Evolutionary conservation across 768 basidiomycete species (phyloP).

Genomic region (Lactarius trivialis): DNA sequence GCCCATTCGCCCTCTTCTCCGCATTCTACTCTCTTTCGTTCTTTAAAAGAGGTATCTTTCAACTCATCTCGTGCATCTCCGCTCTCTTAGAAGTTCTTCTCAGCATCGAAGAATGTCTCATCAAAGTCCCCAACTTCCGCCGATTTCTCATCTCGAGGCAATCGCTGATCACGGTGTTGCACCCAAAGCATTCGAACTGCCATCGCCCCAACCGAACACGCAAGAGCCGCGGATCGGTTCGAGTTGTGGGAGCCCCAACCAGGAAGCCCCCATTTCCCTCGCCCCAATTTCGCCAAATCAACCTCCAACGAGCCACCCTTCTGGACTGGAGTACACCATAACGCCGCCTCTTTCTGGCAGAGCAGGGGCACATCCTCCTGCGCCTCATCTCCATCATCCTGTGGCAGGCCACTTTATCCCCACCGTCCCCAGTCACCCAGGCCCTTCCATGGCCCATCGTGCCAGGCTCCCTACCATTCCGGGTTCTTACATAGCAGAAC

Average conservation of each 20-base stretch:
- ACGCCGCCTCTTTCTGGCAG: not conserved
- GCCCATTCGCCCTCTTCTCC: not conserved
- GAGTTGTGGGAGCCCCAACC: not conserved
- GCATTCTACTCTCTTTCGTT: not conserved
- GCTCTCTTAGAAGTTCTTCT: not conserved
- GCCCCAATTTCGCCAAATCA: not conserved
- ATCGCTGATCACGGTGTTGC: not conserved
- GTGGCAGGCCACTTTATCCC: not conserved
- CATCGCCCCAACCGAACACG: not conserved
- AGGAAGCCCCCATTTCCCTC: not conserved
- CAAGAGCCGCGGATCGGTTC: not conserved
- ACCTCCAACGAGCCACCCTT: not conserved
- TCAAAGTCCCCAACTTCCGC: not conserved
- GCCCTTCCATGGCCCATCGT: not conserved
- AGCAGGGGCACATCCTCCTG: not conserved
- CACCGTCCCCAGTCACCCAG: not conserved
- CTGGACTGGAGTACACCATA: not conserved
- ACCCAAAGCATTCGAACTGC: not conserved
- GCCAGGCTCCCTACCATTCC: not conserved
- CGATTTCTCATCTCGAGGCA: not conserved
- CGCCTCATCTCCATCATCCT: not conserved
- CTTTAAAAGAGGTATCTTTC: not conserved
- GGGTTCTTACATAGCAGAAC: not conserved
- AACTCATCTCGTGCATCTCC: not conserved
- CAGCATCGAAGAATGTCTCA: not conserved